phyloP scores from a whole-genome alignment of 768 basidiomycete genomes.

The Termitomyces sp. region DNA sequence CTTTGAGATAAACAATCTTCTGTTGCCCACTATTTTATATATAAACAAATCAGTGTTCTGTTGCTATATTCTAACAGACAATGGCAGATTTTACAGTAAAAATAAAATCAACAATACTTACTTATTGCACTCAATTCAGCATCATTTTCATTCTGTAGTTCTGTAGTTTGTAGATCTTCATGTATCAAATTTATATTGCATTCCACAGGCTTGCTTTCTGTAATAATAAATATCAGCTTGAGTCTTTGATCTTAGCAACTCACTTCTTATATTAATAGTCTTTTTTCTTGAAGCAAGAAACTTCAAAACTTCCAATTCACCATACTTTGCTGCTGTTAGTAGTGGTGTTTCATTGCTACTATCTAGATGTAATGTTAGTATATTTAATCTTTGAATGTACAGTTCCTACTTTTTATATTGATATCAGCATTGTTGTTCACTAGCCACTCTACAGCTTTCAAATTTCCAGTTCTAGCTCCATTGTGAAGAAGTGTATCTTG shows the following conservation, averaged over 20 bases:
- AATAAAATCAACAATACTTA: neutral
- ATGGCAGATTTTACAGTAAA: neutral
- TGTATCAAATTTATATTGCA: neutral
- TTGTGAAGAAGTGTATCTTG: neutral
- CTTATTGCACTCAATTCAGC: neutral
- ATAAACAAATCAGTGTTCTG: neutral
- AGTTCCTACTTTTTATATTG: neutral
- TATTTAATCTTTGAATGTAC: neutral
- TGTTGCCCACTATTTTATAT: neutral
- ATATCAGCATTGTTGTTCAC: neutral
- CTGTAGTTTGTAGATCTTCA: neutral
- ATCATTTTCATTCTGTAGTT: neutral
- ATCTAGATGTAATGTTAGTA: neutral
- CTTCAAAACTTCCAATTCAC: neutral
- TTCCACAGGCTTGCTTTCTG: neutral
- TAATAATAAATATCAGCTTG: neutral
- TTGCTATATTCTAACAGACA: neutral
- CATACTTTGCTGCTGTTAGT: neutral
- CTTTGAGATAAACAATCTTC: neutral
- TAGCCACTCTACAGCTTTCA: neutral
- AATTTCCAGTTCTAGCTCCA: neutral
- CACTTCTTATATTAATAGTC: neutral
- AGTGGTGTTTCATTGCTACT: neutral
- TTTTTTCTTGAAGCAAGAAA: neutral
- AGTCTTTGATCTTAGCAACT: neutral